Conservation (phyloP, 1,284 basidiomycete genomes). For the Tilletia indica region DNA sequence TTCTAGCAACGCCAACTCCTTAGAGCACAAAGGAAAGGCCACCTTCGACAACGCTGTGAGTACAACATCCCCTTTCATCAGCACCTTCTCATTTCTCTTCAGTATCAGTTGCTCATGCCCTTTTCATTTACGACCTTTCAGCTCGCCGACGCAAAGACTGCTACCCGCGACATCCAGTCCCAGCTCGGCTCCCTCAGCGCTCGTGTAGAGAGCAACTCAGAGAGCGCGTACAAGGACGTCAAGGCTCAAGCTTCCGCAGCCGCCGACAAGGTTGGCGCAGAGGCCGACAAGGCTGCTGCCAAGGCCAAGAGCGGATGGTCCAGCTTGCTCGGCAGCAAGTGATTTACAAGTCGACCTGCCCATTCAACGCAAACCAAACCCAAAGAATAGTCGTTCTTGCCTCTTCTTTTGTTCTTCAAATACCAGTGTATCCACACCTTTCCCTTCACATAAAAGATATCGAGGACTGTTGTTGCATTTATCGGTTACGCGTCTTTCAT, state of each 20-base stretch:
- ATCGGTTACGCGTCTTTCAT: too few species aligned
- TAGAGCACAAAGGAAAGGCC: conserved; percentile 3
- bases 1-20: conserved; percentile 4
- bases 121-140: neutral
- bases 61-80: neutral
- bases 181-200: conserved; percentile 15
- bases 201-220: neutral
- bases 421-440: too few species aligned
- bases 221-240: conserved; percentile 14
- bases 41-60: conserved; percentile 12
- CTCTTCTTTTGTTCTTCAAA: too few species aligned
- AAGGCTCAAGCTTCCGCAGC: conserved; percentile 7
- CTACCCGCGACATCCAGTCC: conserved; percentile 13
- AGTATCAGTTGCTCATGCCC: neutral
- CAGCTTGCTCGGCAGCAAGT: neutral
- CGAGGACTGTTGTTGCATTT: too few species aligned
- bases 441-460: too few species aligned
- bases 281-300: conserved; percentile 12
- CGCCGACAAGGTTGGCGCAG: conserved; percentile 14
- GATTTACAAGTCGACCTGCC: neutral
- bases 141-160: conserved; percentile 7
- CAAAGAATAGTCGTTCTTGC: too few species aligned
- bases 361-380: neutral
- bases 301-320: neutral
- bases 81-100: neutral